Base-by-base conservation (phyloP, 2,329 filamentous ascomycete genomes). In the Lachnum nothofagi region DNA sequence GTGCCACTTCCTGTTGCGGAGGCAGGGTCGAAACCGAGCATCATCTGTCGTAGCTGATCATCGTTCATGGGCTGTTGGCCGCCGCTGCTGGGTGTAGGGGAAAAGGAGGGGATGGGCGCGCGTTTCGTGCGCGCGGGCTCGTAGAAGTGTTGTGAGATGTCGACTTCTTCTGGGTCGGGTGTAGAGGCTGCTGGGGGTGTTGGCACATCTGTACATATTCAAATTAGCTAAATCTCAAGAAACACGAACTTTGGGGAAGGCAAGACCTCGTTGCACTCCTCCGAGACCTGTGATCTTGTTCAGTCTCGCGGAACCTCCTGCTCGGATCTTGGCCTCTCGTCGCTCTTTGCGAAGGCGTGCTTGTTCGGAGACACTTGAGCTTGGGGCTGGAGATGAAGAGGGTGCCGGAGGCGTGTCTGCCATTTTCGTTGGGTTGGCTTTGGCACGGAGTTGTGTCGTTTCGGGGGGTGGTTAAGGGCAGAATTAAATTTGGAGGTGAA, bases 301-400 rank as follows among this genome's bases (percentile, higher is more conserved):
- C 53, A 93, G 70, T 52, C 88, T 73, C 33, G 82, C 77, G 16
- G 81, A 79, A 49, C 85, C 87, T 51, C 84, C 82, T 42, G 83
- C 80, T 60, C 78, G 80, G 68, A 91, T 82, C 73, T 91, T 91
- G 49, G 86, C 86, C 66, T 89, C 84, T 42, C 87, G 79, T 33
- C 86, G 81, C 67, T 91, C 86, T 67, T 89, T 88, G 59, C 88
- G 84, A 49, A 88, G 74, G 40, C 86, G 82, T 31, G 84, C 83
- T 68, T 88, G 83, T 55, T 85, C 80, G 22, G 75, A 70, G 3
- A 79, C 78, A 52, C 77, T 65, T 1, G 62, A 61, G 14, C 55
- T 46, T 35, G 62, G 57, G 14, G 57, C 37, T 40, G 35, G 33
- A 22, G 57, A 57, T 3, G 62, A 56, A 8, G 57, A 53, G 4